These are phyloP conservation scores for Lasiosphaeria miniovina DNA, from an alignment of 495 filamentous ascomycete genomes.

Conservation along the genomic window DNA sequence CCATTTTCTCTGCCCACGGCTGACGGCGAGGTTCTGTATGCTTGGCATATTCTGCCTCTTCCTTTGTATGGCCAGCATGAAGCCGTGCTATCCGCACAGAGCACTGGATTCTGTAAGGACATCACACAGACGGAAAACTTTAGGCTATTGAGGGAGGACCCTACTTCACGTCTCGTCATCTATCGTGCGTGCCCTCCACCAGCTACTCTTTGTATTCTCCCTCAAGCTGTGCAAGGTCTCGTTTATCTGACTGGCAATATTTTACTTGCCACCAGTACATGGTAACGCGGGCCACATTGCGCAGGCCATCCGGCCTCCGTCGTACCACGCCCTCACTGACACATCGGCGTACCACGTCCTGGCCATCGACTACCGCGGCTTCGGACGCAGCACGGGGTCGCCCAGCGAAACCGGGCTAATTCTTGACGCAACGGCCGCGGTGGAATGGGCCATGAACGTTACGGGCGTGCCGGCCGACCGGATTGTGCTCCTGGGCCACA, in stretches of 20 bases:
- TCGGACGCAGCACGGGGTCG: conserved; percentile 72
- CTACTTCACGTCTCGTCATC: conserved; percentile 57
- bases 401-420: conserved; percentile 83
- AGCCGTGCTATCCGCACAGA: conserved; percentile 46
- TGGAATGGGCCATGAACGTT: conserved; percentile 66
- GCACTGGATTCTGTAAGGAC: conserved; percentile 48
- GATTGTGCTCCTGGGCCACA: conserved; percentile 84
- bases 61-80: conserved; percentile 59
- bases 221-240: not conserved
- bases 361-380: conserved; percentile 86
- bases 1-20: conserved; percentile 60
- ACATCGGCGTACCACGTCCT: conserved; percentile 58
- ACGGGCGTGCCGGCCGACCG: conserved; percentile 62
- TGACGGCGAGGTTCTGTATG: conserved; percentile 58
- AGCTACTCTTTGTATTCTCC: too few species aligned
- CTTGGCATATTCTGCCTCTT: conserved; percentile 73
- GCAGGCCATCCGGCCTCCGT: conserved; percentile 57
- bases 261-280: conserved; percentile 32
- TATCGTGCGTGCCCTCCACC: conserved; percentile 38
- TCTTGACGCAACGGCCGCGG: conserved; percentile 67
- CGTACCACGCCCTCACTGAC: conserved; percentile 61
- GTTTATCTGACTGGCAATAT: not conserved
- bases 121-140: conserved; percentile 56
- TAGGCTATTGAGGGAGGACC: conserved; percentile 60
- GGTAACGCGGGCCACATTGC: conserved; percentile 64